phyloP scores from a whole-genome alignment of 2,329 filamentous ascomycete species.

The Aspergillus sp. region DNA sequence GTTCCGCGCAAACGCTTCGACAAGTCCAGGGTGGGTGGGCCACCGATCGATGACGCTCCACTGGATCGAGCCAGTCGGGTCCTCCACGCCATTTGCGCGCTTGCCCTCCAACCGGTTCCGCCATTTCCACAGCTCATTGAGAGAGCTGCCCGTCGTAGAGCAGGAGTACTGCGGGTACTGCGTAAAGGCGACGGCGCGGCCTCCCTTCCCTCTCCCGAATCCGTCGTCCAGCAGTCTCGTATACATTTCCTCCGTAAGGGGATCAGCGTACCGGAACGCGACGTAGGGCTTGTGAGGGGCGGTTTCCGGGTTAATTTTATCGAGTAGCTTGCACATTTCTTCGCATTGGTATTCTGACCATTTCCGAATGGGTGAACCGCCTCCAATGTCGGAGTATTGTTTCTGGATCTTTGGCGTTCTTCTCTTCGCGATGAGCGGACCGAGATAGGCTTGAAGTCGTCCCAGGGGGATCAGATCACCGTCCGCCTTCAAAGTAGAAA shows the following conservation, averaged over 20 bases:
- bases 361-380: slow-evolving; percentile 95
- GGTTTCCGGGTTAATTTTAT: slow-evolving; percentile 85
- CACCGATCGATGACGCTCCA: slow-evolving; percentile 99
- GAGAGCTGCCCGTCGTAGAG: slow-evolving; percentile 90
- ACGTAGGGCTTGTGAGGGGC: slow-evolving; percentile 97
- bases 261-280: slow-evolving; percentile 91
- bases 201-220: slow-evolving; percentile 85
- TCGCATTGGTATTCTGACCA: slow-evolving; percentile 94
- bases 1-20: slow-evolving; percentile 89
- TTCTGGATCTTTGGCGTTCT: slow-evolving; percentile 95
- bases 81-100: slow-evolving; percentile 51
- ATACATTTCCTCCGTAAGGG: slow-evolving; percentile 94
- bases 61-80: slow-evolving; percentile 68
- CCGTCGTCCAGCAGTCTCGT: slow-evolving; percentile 78
- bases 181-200: slow-evolving; percentile 91
- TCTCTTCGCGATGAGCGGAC: slow-evolving; percentile 78
- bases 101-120: slow-evolving; percentile 80
- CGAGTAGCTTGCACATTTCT: slow-evolving; percentile 97
- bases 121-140: slow-evolving; percentile 99
- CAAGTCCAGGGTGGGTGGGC: slow-evolving; percentile 85
- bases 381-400: slow-evolving; percentile 92
- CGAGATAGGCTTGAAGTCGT: slow-evolving; percentile 84
- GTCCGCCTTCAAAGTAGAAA: slow-evolving; percentile 63
- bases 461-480: slow-evolving; percentile 94
- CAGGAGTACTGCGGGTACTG: slow-evolving; percentile 99